These are phyloP conservation scores for Cladophialophora bantiana DNA, from an alignment of 2,329 filamentous ascomycete species.

Conservation along the genomic window DNA sequence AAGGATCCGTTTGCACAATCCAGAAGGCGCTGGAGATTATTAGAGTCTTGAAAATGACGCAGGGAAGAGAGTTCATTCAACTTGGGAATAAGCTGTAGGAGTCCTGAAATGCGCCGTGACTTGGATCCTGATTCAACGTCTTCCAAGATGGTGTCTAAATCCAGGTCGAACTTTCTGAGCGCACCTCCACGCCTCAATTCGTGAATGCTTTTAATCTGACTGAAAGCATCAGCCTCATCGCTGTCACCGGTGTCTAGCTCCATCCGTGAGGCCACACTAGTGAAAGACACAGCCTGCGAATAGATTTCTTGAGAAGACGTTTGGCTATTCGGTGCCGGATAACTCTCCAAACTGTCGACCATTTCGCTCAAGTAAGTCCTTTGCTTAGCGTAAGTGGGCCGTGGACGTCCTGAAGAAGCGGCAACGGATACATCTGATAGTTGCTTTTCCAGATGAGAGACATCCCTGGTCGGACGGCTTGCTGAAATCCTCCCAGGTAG, in stretches of 20 bases:
- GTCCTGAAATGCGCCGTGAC: conserved; percentile 55
- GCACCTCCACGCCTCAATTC: conserved; percentile 66
- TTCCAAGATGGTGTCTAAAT: conserved; percentile 64
- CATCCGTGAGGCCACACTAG: conserved; percentile 28
- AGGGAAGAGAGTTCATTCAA: conserved; percentile 53
- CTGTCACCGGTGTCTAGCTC: conserved; percentile 51
- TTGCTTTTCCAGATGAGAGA: conserved; percentile 4
- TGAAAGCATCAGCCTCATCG: conserved; percentile 48
- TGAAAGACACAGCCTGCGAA: conserved; percentile 27
- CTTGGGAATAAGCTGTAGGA: conserved; percentile 64
- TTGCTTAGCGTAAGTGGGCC: conserved; percentile 63
- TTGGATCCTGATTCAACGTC: conserved; percentile 62
- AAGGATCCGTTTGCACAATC: conserved; percentile 65
- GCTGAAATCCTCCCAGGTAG: conserved; percentile 6
- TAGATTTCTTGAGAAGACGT: conserved; percentile 29
- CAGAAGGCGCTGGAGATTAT: conserved; percentile 73
- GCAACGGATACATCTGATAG: conserved; percentile 10
- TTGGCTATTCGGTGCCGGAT: conserved; percentile 29
- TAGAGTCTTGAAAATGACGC: conserved; percentile 72
- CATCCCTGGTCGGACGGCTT: not conserved
- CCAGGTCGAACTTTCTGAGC: conserved; percentile 63
- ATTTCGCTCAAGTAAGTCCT: conserved; percentile 66
- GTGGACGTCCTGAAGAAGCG: conserved; percentile 19
- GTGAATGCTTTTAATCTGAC: conserved; percentile 64
- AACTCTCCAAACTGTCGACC: conserved; percentile 44